A percentile compares a stretch with the other conserved stretches of the same genome.
Conservation (phyloP, 805 yeast genomes). For the Saturnispora silvae region DNA sequence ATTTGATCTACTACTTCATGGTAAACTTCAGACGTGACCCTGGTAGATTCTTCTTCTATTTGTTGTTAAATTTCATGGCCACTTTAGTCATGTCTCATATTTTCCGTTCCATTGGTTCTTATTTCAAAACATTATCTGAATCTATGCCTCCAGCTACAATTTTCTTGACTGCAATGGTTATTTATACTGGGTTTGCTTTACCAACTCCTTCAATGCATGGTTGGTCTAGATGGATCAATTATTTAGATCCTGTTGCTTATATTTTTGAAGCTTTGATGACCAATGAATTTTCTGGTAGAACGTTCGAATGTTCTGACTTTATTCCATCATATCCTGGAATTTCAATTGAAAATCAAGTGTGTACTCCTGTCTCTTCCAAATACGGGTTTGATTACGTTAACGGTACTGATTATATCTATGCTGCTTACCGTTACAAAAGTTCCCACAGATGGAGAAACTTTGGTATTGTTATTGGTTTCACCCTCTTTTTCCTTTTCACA, state of each 20-base stretch:
- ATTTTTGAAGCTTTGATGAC: constrained; percentile 48
- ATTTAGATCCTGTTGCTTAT: constrained; percentile 47
- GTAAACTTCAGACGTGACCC: constrained; percentile 41
- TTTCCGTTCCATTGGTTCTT: constrained; percentile 44
- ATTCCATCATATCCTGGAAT: constrained; percentile 33
- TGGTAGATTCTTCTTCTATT: constrained; percentile 45
- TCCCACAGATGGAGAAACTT: constrained; percentile 72
- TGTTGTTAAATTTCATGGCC: constrained; percentile 31
- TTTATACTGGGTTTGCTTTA: constrained; percentile 46
- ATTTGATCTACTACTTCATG: constrained; percentile 42
- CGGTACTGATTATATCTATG: constrained; percentile 49
- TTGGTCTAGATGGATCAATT: constrained; percentile 60
- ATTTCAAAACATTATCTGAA: constrained; percentile 35
- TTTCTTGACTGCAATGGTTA: constrained; percentile 34
- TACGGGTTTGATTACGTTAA: constrained; percentile 42
- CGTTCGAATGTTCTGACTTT: constrained; percentile 35
- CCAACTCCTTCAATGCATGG: constrained; percentile 48
- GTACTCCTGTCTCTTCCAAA: constrained; percentile 41
- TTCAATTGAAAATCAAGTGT: constrained; percentile 17
- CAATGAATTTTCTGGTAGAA: constrained; percentile 42
- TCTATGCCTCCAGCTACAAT: constrained; percentile 52
- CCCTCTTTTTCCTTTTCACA: constrained; percentile 40
- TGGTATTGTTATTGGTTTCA: constrained; percentile 54
- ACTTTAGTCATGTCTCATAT: constrained; percentile 45
- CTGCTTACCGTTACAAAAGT: constrained; percentile 40